A percentile compares a stretch with the other conserved stretches of the same genome.
These are phyloP conservation scores for Cutaneotrichosporon cyanovorans DNA, from an alignment of 1,284 basidiomycete species.

Conservation along the genomic window DNA sequence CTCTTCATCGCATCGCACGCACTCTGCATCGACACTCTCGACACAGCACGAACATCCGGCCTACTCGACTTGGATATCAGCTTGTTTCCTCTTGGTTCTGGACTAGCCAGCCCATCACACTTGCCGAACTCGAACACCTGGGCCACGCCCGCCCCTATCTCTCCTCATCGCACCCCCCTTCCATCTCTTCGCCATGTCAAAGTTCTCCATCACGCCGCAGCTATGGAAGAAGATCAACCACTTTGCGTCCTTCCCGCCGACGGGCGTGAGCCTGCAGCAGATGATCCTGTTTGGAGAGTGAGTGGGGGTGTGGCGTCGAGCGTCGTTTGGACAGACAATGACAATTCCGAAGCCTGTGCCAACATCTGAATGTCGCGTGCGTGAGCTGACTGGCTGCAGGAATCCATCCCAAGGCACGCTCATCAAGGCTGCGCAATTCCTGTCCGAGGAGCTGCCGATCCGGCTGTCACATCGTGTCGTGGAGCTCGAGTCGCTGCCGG, in stretches of 20 bases:
- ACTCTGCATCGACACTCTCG: no score
- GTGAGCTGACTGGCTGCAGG: not conserved
- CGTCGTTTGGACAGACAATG: no score
- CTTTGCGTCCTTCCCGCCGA: conserved; percentile 89
- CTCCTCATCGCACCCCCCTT: not conserved
- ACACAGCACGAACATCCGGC: no score
- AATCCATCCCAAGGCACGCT: conserved; percentile 63
- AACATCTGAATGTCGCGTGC: not conserved
- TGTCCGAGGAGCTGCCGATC: conserved; percentile 73
- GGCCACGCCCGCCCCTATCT: not conserved
- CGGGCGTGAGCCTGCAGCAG: conserved; percentile 83
- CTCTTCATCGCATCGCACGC: no score
- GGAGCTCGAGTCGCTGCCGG: conserved; percentile 90
- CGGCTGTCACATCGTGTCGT: conserved; percentile 92
- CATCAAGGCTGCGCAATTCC: conserved; percentile 75
- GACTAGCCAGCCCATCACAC: no score
- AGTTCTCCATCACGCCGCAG: conserved; percentile 59
- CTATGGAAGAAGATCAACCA: conserved; percentile 91
- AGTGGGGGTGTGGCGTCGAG: not conserved
- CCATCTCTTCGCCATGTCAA: conserved; percentile 30
- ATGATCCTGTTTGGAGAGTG: conserved; percentile 76
- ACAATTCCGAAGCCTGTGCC: not conserved
- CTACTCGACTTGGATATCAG: no score
- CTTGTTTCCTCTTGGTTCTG: no score
- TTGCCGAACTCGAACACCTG: no score